Evolutionary conservation across 2,329 filamentous ascomycete genomes (phyloP).

Genomic region (Talaromyces sp.): DNA sequence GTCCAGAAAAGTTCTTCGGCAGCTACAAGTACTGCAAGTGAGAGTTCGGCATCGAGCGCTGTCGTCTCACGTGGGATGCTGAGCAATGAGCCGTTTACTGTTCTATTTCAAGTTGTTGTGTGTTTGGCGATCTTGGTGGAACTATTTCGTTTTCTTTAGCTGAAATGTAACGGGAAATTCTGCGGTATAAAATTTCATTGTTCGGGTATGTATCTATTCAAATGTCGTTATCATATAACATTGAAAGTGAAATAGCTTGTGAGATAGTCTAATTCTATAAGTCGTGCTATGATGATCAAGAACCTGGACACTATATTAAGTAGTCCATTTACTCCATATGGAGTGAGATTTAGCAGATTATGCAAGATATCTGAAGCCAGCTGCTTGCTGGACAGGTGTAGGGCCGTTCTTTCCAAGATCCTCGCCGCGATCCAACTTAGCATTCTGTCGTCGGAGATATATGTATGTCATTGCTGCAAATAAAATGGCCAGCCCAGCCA

Average conservation of each 20-base stretch:
- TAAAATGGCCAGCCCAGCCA: conserved; percentile 17
- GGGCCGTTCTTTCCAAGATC: conserved; percentile 19
- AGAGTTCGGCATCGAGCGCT: neutral
- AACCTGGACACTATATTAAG: neutral
- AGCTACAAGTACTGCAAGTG: neutral
- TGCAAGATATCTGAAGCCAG: conserved; percentile 18
- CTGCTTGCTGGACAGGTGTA: conserved; percentile 16
- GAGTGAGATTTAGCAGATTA: neutral
- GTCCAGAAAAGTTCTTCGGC: neutral
- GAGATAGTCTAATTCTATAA: neutral
- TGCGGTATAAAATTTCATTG: neutral
- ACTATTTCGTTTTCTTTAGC: neutral
- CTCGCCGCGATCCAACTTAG: conserved; percentile 18
- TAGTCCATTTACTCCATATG: neutral
- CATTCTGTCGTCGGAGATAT: conserved; percentile 20
- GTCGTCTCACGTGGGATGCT: neutral
- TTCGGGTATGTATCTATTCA: neutral
- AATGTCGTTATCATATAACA: too few species aligned
- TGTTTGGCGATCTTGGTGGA: neutral
- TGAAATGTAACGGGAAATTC: neutral
- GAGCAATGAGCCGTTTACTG: neutral
- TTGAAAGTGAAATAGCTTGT: neutral
- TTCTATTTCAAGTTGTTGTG: neutral
- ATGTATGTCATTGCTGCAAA: conserved; percentile 17
- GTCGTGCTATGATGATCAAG: neutral